Evolutionary conservation across 495 filamentous ascomycete species (phyloP).

Genomic region (Elaphomyces granulatus): DNA sequence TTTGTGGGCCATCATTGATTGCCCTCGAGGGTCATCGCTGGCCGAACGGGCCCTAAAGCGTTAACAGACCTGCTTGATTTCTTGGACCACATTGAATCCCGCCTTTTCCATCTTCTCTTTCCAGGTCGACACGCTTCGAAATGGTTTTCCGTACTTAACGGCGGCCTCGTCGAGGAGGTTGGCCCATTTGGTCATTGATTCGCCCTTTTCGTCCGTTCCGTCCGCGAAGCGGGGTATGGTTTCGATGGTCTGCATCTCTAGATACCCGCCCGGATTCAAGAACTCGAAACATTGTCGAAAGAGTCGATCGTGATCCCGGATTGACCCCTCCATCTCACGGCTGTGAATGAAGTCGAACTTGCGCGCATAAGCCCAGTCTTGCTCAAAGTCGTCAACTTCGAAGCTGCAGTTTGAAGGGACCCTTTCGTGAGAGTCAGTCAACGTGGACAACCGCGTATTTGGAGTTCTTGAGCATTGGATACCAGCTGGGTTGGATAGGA

Average conservation of each 20-base stretch:
- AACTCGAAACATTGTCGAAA: conserved; percentile 33
- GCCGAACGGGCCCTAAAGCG: no score
- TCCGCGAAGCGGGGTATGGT: conserved; percentile 39
- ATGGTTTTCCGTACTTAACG: conserved; percentile 25
- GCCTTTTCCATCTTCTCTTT: conserved; percentile 35
- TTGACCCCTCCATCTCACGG: conserved; percentile 40
- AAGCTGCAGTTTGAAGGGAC: conserved; percentile 51
- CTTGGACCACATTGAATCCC: no score
- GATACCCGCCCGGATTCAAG: conserved; percentile 42
- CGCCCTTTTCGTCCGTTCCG: conserved; percentile 28
- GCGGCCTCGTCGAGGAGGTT: conserved; percentile 21
- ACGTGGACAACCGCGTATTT: conserved; percentile 3
- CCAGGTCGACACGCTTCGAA: conserved; percentile 22
- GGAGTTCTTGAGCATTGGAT: no score
- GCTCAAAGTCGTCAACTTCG: conserved; percentile 47
- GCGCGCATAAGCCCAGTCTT: conserved; percentile 36
- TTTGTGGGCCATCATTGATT: no score
- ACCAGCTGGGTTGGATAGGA: conserved; percentile 43
- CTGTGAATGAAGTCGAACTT: conserved; percentile 49
- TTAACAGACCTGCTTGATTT: no score
- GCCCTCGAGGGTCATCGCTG: background rate
- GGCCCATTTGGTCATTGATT: conserved; percentile 18
- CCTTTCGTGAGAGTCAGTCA: conserved; percentile 17
- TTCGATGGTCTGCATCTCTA: conserved; percentile 46
- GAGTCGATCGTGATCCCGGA: conserved; percentile 44